Evolutionary conservation across 2,329 filamentous ascomycete genomes (phyloP), one percentile per base, ranked within the genome.

Genomic region (Fusarium luffae): DNA sequence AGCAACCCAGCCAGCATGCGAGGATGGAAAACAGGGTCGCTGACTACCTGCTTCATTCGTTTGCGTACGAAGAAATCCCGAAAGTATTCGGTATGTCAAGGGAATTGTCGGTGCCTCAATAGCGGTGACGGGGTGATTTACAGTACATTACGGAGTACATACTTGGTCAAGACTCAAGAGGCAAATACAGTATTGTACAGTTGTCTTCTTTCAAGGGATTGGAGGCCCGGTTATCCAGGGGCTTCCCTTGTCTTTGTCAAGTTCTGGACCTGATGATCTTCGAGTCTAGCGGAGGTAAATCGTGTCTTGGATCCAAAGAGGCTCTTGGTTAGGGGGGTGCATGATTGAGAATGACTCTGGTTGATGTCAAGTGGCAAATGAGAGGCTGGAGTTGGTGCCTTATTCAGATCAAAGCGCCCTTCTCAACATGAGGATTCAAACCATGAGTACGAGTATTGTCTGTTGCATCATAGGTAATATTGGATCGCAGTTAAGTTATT

Each of bases 21-120:
- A 37, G 34, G 18, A 37, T 37, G 43, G 54, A 59, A 56, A 48
- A 48, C 49, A 70, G 67, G 67, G 57, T 54, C 54, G 57, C 43
- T 54, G 49, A 46, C 47, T 50, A 59, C 63, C 67, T 70, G 67
- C 68, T 70, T 57, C 52, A 64, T 70, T 67, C 30, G 47, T 21
- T 49, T 37, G 34, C 37, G 49, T 59, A 48, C 49, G 19, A 21
- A 57, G 44, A 40, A 41, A 66, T 61, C 44, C 62, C 54, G 63
- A 52, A 63, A 67, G 43, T 63, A 21, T n/a, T 21, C 25, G 40
- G 21, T 44, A 43, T 41, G 34, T 18, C 18, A n/a, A 37, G 37
- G 32, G 25, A 23, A 41, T 37, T 40, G 8, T 37, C 37, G 18
- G 40, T 32, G 32, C 57, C 61, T 57, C 42, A 44, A 48, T 51